These are phyloP conservation scores for Limtongia smithiae DNA, from an alignment of 805 yeast genomes.

Conservation along the genomic window DNA sequence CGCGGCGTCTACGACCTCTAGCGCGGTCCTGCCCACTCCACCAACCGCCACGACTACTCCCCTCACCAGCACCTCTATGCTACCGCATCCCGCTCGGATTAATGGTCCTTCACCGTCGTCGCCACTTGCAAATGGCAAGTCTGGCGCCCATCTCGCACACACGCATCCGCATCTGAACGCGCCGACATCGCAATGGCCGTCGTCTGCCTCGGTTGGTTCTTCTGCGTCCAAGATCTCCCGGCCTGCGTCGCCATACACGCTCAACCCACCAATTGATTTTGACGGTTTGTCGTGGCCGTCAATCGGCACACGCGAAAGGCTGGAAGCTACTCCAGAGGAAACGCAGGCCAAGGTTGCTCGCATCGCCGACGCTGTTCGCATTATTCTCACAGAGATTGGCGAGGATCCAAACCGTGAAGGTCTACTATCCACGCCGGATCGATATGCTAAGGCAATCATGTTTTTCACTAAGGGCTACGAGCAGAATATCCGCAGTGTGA, in stretches of 20 bases:
- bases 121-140: conserved; percentile 4
- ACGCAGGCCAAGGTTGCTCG: conserved; percentile 63
- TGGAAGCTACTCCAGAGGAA: conserved; percentile 66
- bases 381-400: conserved; percentile 74
- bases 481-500: conserved; percentile 85
- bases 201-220: background rate
- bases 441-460: conserved; percentile 95
- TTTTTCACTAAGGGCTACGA: conserved; percentile 96
- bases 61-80: background rate
- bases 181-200: background rate
- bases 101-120: background rate
- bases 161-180: conserved; percentile 15
- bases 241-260: conserved; percentile 78
- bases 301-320: conserved; percentile 71
- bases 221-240: conserved; percentile 65
- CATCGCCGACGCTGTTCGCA: conserved; percentile 78
- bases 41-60: too few relatives aligned
- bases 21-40: too few relatives aligned
- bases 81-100: background rate
- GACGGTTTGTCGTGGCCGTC: conserved; percentile 96
- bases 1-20: too few relatives aligned
- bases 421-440: conserved; percentile 84
- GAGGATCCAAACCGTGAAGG: conserved; percentile 91
- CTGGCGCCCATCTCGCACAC: conserved; percentile 9
- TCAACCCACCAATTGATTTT: conserved; percentile 79